Percentiles rank a stretch among this genome's conserved stretches.
Conservation (phyloP, 1,284 basidiomycete genomes). For the Leccinum pachyderme region DNA sequence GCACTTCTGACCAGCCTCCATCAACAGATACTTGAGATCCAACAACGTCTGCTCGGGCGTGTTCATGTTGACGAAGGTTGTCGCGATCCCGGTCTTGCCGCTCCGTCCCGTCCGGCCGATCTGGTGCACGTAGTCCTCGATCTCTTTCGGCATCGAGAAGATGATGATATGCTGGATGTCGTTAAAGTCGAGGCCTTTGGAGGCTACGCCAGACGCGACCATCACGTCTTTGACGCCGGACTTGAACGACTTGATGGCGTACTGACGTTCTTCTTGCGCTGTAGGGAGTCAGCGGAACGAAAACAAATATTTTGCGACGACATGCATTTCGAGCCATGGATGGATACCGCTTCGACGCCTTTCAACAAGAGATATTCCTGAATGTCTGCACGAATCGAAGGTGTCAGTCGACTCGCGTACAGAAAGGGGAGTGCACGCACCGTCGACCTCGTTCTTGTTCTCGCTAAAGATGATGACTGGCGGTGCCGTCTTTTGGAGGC, state of each 20-base stretch:
- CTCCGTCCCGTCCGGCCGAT: constrained; percentile 97
- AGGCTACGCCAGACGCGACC: constrained; percentile 97
- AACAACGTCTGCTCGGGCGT: constrained; percentile 94
- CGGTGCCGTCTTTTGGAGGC: constrained; percentile 97
- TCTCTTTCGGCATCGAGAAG: constrained; percentile 99
- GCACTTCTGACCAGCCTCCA: constrained; percentile 97
- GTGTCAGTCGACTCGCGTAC: background rate
- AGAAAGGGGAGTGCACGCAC: constrained; percentile 40
- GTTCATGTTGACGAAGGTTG: constrained; percentile 99
- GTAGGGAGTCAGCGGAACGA: background rate
- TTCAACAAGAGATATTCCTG: constrained; percentile 97
- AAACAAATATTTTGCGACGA: background rate
- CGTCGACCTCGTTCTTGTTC: constrained; percentile 99
- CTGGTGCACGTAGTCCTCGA: constrained; percentile 98
- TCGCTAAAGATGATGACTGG: constrained; percentile 98
- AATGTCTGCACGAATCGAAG: constrained; percentile 66
- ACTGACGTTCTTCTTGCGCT: constrained; percentile 97
- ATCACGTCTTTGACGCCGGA: constrained; percentile 97
- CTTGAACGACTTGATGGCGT: constrained; percentile 97
- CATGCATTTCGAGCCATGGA: constrained; percentile 95
- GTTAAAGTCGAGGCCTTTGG: constrained; percentile 97
- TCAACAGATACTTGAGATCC: constrained; percentile 94
- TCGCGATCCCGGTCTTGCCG: constrained; percentile 99
- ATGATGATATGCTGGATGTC: constrained; percentile 98
- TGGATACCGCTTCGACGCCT: constrained; percentile 97